A percentile compares a stretch with the other conserved stretches of the same genome.
phyloP scores from a whole-genome alignment of 371 early-diverging fungal genomes.

The Coemansia sp. region DNA sequence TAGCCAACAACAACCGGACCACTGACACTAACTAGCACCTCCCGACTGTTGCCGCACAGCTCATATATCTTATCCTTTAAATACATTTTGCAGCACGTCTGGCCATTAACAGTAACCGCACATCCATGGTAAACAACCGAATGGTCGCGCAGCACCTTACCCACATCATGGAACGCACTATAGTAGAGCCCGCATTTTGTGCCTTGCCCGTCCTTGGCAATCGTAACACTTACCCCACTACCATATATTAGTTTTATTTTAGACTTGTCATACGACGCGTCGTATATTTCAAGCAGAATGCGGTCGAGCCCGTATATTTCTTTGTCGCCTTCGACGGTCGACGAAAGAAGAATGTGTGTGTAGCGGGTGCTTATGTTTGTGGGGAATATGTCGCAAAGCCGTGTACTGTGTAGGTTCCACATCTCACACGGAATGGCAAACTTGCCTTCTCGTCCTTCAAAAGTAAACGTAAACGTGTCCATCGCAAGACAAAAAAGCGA shows the following conservation, averaged over 20 bases:
- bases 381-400: not conserved
- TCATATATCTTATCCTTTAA: not conserved
- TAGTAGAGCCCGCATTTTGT: not conserved
- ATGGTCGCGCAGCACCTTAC: not conserved
- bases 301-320: not conserved
- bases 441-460: not conserved
- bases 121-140: not conserved
- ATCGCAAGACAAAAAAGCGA: not conserved
- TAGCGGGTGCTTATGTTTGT: not conserved
- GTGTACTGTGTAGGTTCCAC: not conserved
- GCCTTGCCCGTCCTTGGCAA: not conserved
- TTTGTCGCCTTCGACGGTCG: not conserved
- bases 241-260: not conserved
- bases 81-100: not conserved
- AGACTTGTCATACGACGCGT: not conserved
- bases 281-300: not conserved
- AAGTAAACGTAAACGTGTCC: not conserved
- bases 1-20: not conserved
- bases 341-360: not conserved
- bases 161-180: not conserved
- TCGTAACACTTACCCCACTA: not conserved
- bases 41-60: not conserved
- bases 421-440: not conserved
- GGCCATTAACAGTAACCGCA: not conserved
- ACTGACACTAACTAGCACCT: not conserved